Evolutionary conservation across 2,329 filamentous ascomycete genomes (phyloP).

Genomic region (Bipolaris gigantea): DNA sequence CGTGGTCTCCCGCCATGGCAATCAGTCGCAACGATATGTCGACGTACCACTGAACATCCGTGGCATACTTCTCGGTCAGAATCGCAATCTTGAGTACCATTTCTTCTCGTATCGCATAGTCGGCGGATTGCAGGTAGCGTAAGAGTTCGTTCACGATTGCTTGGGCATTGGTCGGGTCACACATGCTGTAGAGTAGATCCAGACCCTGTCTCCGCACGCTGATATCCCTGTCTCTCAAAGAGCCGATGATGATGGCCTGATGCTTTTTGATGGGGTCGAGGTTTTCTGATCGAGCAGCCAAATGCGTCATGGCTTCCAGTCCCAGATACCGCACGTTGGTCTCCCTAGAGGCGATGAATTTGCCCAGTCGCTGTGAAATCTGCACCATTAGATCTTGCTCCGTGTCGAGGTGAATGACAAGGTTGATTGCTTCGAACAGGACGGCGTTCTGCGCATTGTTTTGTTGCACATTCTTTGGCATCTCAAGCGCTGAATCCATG

Average conservation of each 20-base stretch:
- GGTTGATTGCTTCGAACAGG: constrained; percentile 96
- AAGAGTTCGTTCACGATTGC: constrained; percentile 92
- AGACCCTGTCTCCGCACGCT: constrained; percentile 94
- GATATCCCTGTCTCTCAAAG: constrained; percentile 92
- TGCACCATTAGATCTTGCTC: constrained; percentile 95
- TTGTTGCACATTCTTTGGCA: constrained; percentile 97
- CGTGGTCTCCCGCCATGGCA: constrained; percentile 95
- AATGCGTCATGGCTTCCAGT: constrained; percentile 95
- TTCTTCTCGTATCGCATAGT: constrained; percentile 97
- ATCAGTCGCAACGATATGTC: constrained; percentile 94
- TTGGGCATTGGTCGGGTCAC: constrained; percentile 90
- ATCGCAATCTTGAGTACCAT: constrained; percentile 99
- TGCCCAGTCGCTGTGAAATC: constrained; percentile 85
- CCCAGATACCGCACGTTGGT: constrained; percentile 97
- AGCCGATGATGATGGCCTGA: constrained; percentile 92
- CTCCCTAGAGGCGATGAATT: constrained; percentile 95
- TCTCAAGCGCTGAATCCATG: constrained; percentile 85
- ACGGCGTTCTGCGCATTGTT: constrained; percentile 99
- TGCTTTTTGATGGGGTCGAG: constrained; percentile 98
- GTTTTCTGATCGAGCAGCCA: constrained; percentile 90
- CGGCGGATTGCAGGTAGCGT: constrained; percentile 91
- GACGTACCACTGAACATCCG: constrained; percentile 98
- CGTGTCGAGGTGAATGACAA: constrained; percentile 96
- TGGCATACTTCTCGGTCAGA: constrained; percentile 96
- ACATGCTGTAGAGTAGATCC: constrained; percentile 99